A percentile compares a stretch with the other conserved stretches of the same genome.
Evolutionary conservation across 2,329 filamentous ascomycete species (phyloP).

Genomic region (Ophiognomonia clavigignenti-juglandacearum): DNA sequence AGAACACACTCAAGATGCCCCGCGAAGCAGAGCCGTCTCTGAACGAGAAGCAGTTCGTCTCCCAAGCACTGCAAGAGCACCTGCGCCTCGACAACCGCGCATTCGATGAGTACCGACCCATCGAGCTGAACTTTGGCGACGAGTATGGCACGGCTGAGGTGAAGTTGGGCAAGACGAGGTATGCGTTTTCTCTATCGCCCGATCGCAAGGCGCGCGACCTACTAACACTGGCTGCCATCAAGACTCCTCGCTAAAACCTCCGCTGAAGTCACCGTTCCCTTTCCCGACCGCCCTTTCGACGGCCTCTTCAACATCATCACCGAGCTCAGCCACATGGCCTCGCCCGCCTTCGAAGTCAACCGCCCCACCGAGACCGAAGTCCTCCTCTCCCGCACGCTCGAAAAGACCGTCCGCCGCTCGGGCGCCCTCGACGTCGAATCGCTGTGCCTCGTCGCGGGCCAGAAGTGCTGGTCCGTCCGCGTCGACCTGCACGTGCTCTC

Average conservation of each 20-base stretch:
- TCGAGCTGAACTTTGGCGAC: slow-evolving; percentile 79
- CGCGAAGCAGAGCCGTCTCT: slow-evolving; percentile 86
- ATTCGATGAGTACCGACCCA: slow-evolving; percentile 72
- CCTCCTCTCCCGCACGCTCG: slow-evolving; percentile 79
- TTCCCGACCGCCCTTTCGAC: slow-evolving; percentile 86
- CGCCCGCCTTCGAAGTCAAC: slow-evolving; percentile 82
- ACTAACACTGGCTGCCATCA: slow-evolving; percentile 12
- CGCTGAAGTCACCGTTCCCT: slow-evolving; percentile 81
- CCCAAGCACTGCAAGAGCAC: slow-evolving; percentile 74
- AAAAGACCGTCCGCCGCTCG: slow-evolving; percentile 90
- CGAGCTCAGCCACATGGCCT: slow-evolving; percentile 88
- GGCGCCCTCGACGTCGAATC: slow-evolving; percentile 93
- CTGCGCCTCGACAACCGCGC: slow-evolving; percentile 79
- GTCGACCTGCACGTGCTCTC: slow-evolving; percentile 89
- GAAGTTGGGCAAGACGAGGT: slow-evolving; percentile 86
- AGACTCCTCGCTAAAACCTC: slow-evolving; percentile 83
- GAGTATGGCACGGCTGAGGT: slow-evolving; percentile 90
- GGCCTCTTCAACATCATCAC: slow-evolving; percentile 90
- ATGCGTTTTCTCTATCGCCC: slow-evolving; percentile 17
- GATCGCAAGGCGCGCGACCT: too few relatives aligned
- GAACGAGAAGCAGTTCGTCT: slow-evolving; percentile 82
- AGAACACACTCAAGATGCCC: slow-evolving; percentile 59
- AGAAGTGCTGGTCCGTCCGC: slow-evolving; percentile 87
- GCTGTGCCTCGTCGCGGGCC: slow-evolving; percentile 83
- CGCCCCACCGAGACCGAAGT: slow-evolving; percentile 80